Conservation (phyloP, 371 early-diverging fungal species). For the Sporodiniella umbellata region DNA sequence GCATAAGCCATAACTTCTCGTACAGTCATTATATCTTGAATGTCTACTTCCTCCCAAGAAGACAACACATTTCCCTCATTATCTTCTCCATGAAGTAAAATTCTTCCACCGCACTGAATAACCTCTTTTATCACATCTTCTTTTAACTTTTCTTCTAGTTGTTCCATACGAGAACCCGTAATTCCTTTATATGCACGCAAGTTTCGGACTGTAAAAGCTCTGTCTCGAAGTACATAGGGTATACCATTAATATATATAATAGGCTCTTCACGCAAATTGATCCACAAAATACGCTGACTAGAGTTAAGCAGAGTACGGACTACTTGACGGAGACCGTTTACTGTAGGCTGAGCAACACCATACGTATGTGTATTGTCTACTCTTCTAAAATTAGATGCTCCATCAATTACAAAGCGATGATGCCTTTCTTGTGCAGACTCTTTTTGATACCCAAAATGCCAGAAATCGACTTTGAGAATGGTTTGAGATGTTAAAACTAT, state of each 20-base stretch:
- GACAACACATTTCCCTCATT: slow-evolving; percentile 44
- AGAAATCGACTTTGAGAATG: slow-evolving; percentile 73
- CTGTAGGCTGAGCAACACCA: slow-evolving; percentile 74
- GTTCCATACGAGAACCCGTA: slow-evolving; percentile 60
- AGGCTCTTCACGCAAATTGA: slow-evolving; percentile 76
- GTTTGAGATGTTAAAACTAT: slow-evolving; percentile 65
- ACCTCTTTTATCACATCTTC: slow-evolving; percentile 67
- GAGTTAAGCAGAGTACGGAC: slow-evolving; percentile 31
- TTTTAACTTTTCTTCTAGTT: slow-evolving; percentile 65
- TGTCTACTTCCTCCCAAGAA: slow-evolving; percentile 60
- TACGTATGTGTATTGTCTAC: slow-evolving; percentile 45
- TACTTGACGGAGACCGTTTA: slow-evolving; percentile 57
- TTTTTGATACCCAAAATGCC: slow-evolving; percentile 38
- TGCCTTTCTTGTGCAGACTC: slow-evolving; percentile 21
- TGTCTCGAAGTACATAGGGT: slow-evolving; percentile 73
- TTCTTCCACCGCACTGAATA: slow-evolving; percentile 46
- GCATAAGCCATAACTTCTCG: slow-evolving; percentile 51
- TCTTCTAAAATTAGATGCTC: slow-evolving; percentile 48
- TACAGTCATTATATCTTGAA: slow-evolving; percentile 53
- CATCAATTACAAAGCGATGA: slow-evolving; percentile 36
- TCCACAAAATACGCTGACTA: slow-evolving; percentile 57
- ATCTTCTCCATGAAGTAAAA: slow-evolving; percentile 66
- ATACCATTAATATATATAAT: slow-evolving; percentile 72
- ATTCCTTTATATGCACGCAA: slow-evolving; percentile 72
- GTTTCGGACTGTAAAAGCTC: slow-evolving; percentile 63